These are phyloP conservation scores for Hymenoscyphus scutula DNA, from an alignment of 2,329 filamentous ascomycete genomes.

Conservation along the genomic window DNA sequence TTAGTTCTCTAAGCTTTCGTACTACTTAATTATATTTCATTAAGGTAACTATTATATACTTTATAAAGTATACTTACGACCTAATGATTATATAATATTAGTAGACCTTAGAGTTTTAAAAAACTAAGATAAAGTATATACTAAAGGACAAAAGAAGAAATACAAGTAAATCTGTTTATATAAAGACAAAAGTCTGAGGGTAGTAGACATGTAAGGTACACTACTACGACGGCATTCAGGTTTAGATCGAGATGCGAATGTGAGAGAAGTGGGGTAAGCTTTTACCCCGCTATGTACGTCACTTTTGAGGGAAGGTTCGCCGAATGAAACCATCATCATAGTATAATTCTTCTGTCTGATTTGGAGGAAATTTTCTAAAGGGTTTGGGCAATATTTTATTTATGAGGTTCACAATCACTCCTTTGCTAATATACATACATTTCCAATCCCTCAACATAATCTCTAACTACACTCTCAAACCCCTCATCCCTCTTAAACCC, in stretches of 20 bases:
- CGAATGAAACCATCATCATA: constrained; percentile 12
- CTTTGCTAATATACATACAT: not conserved
- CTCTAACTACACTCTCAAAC: constrained; percentile 53
- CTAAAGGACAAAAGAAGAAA: not conserved
- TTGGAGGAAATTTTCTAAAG: not conserved
- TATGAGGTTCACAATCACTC: too few species aligned
- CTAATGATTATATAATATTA: not conserved
- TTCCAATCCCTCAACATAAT: constrained; percentile 43
- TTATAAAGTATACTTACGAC: not conserved
- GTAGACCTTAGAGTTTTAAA: not conserved
- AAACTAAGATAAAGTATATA: not conserved
- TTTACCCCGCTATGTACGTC: constrained; percentile 6
- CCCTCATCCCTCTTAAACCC: constrained; percentile 51
- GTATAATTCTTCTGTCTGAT: too few species aligned
- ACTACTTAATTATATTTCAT: constrained; percentile 16
- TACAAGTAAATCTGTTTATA: not conserved
- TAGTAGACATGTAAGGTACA: not conserved
- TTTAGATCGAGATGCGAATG: not conserved
- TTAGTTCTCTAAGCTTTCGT: constrained; percentile 51
- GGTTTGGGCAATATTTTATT: too few species aligned
- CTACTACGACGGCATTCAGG: not conserved
- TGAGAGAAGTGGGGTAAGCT: constrained; percentile 3
- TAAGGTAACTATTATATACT: constrained; percentile 10
- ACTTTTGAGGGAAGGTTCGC: constrained; percentile 9
- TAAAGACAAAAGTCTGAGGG: not conserved